phyloP scores from a whole-genome alignment of 768 basidiomycete species.

The Sporobolomyces pararoseus region DNA sequence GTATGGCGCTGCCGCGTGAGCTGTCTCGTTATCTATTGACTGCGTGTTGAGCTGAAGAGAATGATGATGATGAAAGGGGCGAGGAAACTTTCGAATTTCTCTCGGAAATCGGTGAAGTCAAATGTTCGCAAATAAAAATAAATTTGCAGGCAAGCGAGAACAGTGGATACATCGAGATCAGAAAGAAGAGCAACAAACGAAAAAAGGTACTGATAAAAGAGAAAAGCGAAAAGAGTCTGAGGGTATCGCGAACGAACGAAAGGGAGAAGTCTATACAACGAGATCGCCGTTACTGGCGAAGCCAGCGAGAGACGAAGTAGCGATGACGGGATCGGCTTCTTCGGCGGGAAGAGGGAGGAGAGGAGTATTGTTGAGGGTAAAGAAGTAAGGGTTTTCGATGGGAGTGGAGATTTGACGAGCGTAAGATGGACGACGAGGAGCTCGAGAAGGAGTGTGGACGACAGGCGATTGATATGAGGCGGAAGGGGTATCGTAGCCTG shows the following conservation, averaged over 20 bases:
- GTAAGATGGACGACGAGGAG: neutral
- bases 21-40: too few species aligned
- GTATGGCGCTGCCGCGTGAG: neutral
- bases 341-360: neutral
- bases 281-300: constrained; percentile 11
- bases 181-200: neutral
- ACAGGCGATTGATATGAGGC: neutral
- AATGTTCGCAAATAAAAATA: neutral
- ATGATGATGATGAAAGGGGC: neutral
- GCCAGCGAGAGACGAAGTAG: constrained; percentile 4
- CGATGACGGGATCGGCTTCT: neutral
- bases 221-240: neutral
- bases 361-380: constrained; percentile 14
- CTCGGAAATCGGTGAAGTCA: neutral
- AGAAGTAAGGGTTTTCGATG: constrained; percentile 18
- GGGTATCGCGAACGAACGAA: neutral
- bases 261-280: neutral
- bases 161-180: neutral
- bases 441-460: neutral
- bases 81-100: neutral
- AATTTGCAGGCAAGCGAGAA: neutral
- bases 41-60: neutral
- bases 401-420: neutral
- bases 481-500: neutral
- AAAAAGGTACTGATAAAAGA: neutral